Conservation (phyloP, 306 rosid genomes). For the Ochetophila trinervis region DNA sequence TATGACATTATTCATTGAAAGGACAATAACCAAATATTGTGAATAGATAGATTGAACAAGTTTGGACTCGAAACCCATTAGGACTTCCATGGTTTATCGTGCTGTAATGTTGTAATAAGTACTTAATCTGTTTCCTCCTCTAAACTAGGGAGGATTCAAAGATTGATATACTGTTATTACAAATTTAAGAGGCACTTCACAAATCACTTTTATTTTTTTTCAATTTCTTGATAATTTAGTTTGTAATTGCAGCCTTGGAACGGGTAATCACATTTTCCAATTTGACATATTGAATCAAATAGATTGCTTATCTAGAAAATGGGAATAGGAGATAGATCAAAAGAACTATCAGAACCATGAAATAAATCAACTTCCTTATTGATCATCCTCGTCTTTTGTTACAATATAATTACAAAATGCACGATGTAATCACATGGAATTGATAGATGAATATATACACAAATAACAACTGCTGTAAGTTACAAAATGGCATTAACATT, state of each 20-base stretch:
- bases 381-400: constrained; percentile 17
- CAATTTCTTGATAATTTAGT: no score
- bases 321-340: background rate
- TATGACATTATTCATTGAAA: constrained; percentile 17
- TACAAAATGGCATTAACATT: constrained; percentile 24
- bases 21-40: constrained; percentile 21
- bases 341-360: background rate
- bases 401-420: constrained; percentile 12
- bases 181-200: no score
- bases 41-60: constrained; percentile 14
- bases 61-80: constrained; percentile 11
- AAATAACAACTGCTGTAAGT: constrained; percentile 16
- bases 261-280: no score
- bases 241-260: no score
- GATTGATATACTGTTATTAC: background rate
- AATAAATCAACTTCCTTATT: constrained; percentile 7
- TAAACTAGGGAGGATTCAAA: background rate
- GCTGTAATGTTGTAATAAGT: constrained; percentile 11
- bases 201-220: no score
- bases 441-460: constrained; percentile 10
- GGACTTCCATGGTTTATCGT: constrained; percentile 15
- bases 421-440: constrained; percentile 13
- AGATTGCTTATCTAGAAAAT: background rate
- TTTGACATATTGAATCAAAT: no score
- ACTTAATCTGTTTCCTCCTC: background rate